phyloP scores from a whole-genome alignment of 176 grass and related monocot genomes.

The Musa schizocarpa region DNA sequence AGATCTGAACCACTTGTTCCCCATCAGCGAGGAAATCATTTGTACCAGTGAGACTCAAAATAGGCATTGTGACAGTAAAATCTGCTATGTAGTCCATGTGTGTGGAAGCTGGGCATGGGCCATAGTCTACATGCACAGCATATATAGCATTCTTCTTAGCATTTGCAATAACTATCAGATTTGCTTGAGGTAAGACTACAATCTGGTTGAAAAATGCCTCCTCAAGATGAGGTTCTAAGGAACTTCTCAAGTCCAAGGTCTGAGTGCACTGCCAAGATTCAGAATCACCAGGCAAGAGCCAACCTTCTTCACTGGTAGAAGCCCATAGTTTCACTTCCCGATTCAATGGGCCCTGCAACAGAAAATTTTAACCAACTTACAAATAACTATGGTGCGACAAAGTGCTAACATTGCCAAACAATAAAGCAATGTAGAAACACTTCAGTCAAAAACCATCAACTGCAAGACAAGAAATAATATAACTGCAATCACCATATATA shows the following conservation, averaged over 20 bases:
- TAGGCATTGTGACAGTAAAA: conserved; percentile 94
- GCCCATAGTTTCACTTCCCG: conserved; percentile 91
- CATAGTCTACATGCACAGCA: conserved; percentile 84
- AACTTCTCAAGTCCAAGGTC: conserved; percentile 71
- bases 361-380: background rate
- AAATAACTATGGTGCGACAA: background rate
- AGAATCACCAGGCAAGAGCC: conserved; percentile 62
- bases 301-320: conserved; percentile 66
- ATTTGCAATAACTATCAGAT: conserved; percentile 90
- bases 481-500: background rate
- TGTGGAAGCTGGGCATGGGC: conserved; percentile 53
- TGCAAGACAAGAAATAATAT: background rate
- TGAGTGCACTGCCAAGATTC: conserved; percentile 90
- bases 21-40: conserved; percentile 37
- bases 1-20: conserved; percentile 80
- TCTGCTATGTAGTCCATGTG: conserved; percentile 86
- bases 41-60: conserved; percentile 85
- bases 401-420: background rate
- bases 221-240: conserved; percentile 47
- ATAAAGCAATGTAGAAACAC: background rate
- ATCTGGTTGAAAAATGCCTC: conserved; percentile 99
- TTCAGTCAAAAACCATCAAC: background rate
- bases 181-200: conserved; percentile 73
- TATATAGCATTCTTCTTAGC: conserved; percentile 96
- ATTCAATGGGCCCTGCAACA: conserved; percentile 70